Conservation (phyloP, 179 eudicot genomes). For the Camellia oleifera region DNA sequence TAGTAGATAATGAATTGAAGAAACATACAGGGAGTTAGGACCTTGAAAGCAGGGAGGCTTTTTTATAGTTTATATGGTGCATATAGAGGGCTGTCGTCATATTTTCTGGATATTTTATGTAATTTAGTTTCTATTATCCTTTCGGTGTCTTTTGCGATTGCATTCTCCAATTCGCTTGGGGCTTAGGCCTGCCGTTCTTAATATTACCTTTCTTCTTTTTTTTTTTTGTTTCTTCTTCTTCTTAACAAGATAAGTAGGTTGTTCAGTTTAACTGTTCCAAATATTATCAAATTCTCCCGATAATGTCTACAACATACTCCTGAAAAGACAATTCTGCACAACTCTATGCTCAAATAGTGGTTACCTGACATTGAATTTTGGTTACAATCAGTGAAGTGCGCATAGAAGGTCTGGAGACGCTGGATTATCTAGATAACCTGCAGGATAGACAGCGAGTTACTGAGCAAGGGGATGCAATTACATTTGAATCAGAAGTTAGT, state of each 20-base stretch:
- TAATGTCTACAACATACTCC: not conserved
- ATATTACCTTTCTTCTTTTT: not conserved
- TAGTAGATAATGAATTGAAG: no score
- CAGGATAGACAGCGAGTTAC: slow-evolving; percentile 68
- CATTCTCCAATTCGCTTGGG: not conserved
- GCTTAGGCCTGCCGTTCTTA: not conserved
- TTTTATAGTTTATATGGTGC: no score
- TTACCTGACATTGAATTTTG: slow-evolving; percentile 3
- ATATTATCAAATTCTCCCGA: not conserved
- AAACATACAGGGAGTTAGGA: no score
- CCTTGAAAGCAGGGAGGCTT: not conserved
- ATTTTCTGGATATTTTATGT: no score
- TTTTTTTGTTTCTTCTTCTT: not conserved
- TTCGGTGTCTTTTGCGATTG: not conserved
- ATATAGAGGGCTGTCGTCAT: no score
- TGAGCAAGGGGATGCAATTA: slow-evolving; percentile 96
- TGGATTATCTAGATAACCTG: slow-evolving; percentile 89
- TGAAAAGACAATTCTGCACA: not conserved
- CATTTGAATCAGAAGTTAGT: slow-evolving; percentile 92
- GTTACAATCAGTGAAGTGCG: slow-evolving; percentile 79
- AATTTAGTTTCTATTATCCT: not conserved
- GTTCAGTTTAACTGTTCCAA: not conserved
- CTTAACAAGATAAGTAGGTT: not conserved
- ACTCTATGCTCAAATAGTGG: not conserved
- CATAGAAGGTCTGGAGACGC: slow-evolving; percentile 87